These are phyloP conservation scores for Geoglossum glabrum DNA, from an alignment of 495 filamentous ascomycete genomes.

Conservation along the genomic window DNA sequence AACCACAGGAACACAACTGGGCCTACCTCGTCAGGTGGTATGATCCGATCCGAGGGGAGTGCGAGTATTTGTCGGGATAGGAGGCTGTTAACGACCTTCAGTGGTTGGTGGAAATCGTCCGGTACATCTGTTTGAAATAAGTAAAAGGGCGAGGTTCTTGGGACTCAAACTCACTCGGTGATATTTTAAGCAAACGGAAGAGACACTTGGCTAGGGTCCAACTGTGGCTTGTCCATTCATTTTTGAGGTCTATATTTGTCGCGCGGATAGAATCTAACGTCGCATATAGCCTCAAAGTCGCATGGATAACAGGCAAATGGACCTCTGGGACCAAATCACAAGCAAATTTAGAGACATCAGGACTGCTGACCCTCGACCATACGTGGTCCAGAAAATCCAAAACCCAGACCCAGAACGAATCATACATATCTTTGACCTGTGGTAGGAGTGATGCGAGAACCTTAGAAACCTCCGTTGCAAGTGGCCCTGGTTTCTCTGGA, in stretches of 20 bases:
- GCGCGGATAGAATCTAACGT: constrained; percentile 27
- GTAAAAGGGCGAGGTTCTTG: not conserved
- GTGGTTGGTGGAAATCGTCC: constrained; percentile 36
- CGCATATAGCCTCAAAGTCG: constrained; percentile 51
- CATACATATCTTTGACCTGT: constrained; percentile 56
- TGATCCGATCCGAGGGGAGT: constrained; percentile 31
- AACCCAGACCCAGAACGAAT: constrained; percentile 1
- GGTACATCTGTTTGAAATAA: constrained; percentile 20
- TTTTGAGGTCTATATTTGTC: constrained; percentile 68
- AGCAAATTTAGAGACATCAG: constrained; percentile 11
- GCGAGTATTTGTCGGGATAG: constrained; percentile 41
- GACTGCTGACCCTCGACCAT: constrained; percentile 24
- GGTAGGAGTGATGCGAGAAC: constrained; percentile 45
- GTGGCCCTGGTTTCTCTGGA: constrained; percentile 6
- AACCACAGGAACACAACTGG: not conserved
- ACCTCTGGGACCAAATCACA: constrained; percentile 13
- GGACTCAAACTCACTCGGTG: constrained; percentile 8
- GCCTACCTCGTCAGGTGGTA: constrained; percentile 28
- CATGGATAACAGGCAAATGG: constrained; percentile 38
- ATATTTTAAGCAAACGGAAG: constrained; percentile 34
- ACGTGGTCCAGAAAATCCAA: constrained; percentile 19
- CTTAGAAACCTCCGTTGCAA: constrained; percentile 40
- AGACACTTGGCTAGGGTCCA: constrained; percentile 31
- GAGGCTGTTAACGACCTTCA: constrained; percentile 49
- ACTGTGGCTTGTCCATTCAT: constrained; percentile 39